Evolutionary conservation across 441 rosid genomes (phyloP), one percentile per base, ranked within the genome.

Genomic region (Pelargonium fulgidum): DNA sequence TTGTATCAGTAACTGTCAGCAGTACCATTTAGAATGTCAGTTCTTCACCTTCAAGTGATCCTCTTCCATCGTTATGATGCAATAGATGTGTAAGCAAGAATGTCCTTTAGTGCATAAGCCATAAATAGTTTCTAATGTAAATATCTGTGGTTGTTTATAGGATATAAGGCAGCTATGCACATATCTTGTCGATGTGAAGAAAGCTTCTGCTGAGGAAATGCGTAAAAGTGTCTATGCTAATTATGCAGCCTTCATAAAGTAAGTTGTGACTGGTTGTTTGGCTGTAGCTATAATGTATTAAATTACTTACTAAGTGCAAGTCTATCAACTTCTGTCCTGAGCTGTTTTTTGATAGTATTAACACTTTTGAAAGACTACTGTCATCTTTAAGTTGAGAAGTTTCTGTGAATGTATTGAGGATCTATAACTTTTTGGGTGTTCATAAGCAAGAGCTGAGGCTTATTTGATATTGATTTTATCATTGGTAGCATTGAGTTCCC

Each of bases 141-240:
- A 50, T 50, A 50, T 50, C 0, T 50, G 17, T 9, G 56, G 62
- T 29, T 39, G 19, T 29, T 1, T 65, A 58, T 70, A 91, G 99
- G 99, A 95, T 81, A 78, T 91, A 72, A 88, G 81, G 76, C 93
- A 89, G 62, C 74, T 92, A 65, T 89, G 97, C 73, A 85, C 95
- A 0, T 75, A 84, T 78, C 86, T 92, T 69, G 69, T 95, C 83
- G 98, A 91, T 83, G 81, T 95, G 85, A 95, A 95, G 89, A 91
- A 78, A 85, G 90, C 87, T 72, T 95, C 99, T 10, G 98, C 98
- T 10, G 99, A 95, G 75, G 99, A 92, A 83, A 92, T 95, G 99
- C 87, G 99, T 16, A 89, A 82, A 78, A 95, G 98, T 74, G 99
- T 95, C 11, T 95, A 90, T 76, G 99, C 99, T 67, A 95, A 95